Evolutionary conservation across 2,329 filamentous ascomycete genomes (phyloP), one percentile per base, ranked within the genome.

Genomic region (Aspergillus sp.): DNA sequence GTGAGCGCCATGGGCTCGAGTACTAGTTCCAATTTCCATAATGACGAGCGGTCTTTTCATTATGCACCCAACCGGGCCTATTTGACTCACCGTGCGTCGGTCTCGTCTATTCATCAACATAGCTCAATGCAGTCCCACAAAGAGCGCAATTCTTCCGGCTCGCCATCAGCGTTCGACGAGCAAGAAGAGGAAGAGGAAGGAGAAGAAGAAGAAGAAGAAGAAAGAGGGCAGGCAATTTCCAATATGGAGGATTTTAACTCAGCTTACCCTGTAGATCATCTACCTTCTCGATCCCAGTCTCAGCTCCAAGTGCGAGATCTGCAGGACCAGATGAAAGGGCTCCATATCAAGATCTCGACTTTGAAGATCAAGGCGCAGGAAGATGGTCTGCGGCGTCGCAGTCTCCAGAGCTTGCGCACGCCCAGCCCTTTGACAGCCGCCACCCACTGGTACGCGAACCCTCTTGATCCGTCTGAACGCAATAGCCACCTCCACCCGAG

Each of bases 291-390:
- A 17, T 87, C 89, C 3, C 81, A 86, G 13, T 93, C 91, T 1
- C 86, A 86, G n/a, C 82, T 87, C 13, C 87, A 90, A 67, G 85
- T 90, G 68, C 85, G 88, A 8, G 84, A 86, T 67, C 79, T 96
- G 43, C 90, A 91, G 59, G 88, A 91, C 63, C 91, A 96, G 71
- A 90, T 96, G 84, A 87, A 89, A 55, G 91, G 89, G 53, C 80
- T 96, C 47, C 93, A 92, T 69, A 90, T 89, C 58, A 91, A 91
- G 67, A 92, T 96, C 36, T 93, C 91, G 1, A 89, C 81, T 15
- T 74, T 96, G 42, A 89, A 90, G 65, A 86, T 92, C 61, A 88
- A 91, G 65, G 89, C 90, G 0, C 85, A 89, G 18, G 89, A 89
- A 57, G 92, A 96, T 65, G 91, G 84, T 64, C 74, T 96, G 66